phyloP scores from a whole-genome alignment of 192 early-diverging fungal genomes.

The Backusella sp. region DNA sequence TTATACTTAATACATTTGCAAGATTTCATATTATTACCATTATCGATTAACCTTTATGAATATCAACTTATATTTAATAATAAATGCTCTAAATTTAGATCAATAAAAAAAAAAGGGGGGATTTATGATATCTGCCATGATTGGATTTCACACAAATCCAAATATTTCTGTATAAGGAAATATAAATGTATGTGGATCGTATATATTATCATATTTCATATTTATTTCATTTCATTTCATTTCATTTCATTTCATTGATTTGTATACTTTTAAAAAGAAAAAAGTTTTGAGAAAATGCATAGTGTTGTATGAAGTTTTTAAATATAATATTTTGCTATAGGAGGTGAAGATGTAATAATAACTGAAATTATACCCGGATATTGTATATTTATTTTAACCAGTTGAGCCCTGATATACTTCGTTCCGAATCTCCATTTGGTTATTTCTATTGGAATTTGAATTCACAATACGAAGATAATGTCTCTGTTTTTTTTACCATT shows the following conservation, averaged over 20 bases:
- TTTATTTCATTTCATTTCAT: not conserved
- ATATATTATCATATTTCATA: not conserved
- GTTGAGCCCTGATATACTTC: not conserved
- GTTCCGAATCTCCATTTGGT: not conserved
- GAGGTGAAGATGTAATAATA: no score
- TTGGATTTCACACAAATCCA: not conserved
- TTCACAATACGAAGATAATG: no score
- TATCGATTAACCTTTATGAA: not conserved
- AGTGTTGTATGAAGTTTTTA: no score
- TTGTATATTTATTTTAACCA: not conserved
- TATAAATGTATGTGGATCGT: not conserved
- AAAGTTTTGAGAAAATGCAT: no score
- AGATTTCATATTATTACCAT: not conserved
- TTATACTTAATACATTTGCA: no score
- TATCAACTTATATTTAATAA: not conserved
- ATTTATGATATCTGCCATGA: not conserved
- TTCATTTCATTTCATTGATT: not conserved
- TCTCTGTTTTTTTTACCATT: no score
- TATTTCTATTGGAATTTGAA: not conserved
- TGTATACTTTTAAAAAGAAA: not conserved
- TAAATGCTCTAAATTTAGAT: not conserved
- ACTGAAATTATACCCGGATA: not conserved
- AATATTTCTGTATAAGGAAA: not conserved
- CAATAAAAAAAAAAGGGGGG: not conserved
- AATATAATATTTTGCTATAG: no score